A percentile compares a stretch with the other conserved stretches of the same genome.
Conservation (phyloP, 2,329 filamentous ascomycete species). For the Xylaria sp. region DNA sequence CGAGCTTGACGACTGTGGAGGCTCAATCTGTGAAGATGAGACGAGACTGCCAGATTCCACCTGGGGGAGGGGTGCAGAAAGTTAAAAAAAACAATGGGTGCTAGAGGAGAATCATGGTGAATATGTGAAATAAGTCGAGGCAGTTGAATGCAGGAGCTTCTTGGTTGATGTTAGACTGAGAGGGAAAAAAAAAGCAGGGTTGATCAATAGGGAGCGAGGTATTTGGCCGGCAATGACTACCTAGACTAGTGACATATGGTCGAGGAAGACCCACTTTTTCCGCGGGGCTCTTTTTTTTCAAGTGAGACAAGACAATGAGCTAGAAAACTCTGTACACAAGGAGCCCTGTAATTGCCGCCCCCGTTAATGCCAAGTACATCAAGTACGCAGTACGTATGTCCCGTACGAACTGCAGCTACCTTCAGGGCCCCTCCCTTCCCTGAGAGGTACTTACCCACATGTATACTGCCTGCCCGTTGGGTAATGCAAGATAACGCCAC, state of each 20-base stretch:
- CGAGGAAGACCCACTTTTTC: conserved; percentile 11
- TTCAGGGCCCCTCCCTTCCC: no score
- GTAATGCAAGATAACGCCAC: conserved; percentile 26
- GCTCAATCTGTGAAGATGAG: neutral
- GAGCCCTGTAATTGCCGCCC: conserved; percentile 19
- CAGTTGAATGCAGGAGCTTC: conserved; percentile 28
- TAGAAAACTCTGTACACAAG: conserved; percentile 8
- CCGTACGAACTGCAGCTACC: no score
- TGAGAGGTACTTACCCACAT: no score
- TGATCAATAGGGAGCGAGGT: conserved; percentile 17
- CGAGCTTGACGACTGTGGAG: conserved; percentile 16
- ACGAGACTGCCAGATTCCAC: conserved; percentile 12
- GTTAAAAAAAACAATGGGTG: conserved; percentile 13
- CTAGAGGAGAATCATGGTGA: conserved; percentile 36
- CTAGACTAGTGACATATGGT: conserved; percentile 1
- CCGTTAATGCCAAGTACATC: no score
- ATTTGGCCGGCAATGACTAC: conserved; percentile 11
- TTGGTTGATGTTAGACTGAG: conserved; percentile 21
- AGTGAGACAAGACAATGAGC: conserved; percentile 13
- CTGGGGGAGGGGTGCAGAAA: conserved; percentile 11
- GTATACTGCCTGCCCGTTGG: neutral
- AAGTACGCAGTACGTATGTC: no score
- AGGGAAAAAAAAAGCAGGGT: conserved; percentile 26
- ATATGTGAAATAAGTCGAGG: conserved; percentile 25
- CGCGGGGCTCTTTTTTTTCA: conserved; percentile 18